Evolutionary conservation across 2,329 filamentous ascomycete genomes (phyloP), one percentile per base, ranked within the genome.

Genomic region (Triangularia verruculosa): DNA sequence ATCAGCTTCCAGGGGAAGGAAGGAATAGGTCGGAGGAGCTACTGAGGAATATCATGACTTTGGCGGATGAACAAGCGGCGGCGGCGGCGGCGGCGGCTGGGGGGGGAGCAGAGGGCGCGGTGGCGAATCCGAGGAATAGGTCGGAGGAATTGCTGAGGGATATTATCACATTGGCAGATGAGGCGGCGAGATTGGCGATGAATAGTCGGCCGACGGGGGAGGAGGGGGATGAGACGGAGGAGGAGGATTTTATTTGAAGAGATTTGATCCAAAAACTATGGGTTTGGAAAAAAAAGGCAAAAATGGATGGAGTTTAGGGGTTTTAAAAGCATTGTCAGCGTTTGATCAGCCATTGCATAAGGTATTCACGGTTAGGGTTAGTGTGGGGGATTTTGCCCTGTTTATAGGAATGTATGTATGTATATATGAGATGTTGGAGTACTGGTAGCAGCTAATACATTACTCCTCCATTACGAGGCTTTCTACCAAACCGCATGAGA

Each of bases 211-310:
- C 54, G 55, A 69, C 67, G 32, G 62, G 47, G 24, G 70, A 70
- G 25, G 71, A 72, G 66, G 70, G 66, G 11, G 78, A 73, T 59
- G 68, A 68, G 25, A 69, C 72, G 65, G 67, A 65, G 8, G 77
- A 72, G 53, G 72, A 79, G 11, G 79, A 82, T 64, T 81, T 81
- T 17, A 81, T 81, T 79, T 79, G 65, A 70, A 30, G 27, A 12
- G 1, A n/a, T 7, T 9, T 54, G n/a, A n/a, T n/a, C n/a, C n/a
- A n/a, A n/a, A n/a, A n/a, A n/a, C n/a, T n/a, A n/a, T n/a, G n/a
- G n/a, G n/a, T n/a, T n/a, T n/a, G n/a, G n/a, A n/a, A 11, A 24
- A 9, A 3, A 5, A 15, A 6, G 47, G 24, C 6, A 47, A 47
- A 47, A 15, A 2, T 17, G 13, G 51, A 24, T 53, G 51, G 20